Percentiles rank a stretch among this genome's conserved stretches.
Conservation (phyloP, 2,329 filamentous ascomycete species). For the Botryotinia narcissicola region DNA sequence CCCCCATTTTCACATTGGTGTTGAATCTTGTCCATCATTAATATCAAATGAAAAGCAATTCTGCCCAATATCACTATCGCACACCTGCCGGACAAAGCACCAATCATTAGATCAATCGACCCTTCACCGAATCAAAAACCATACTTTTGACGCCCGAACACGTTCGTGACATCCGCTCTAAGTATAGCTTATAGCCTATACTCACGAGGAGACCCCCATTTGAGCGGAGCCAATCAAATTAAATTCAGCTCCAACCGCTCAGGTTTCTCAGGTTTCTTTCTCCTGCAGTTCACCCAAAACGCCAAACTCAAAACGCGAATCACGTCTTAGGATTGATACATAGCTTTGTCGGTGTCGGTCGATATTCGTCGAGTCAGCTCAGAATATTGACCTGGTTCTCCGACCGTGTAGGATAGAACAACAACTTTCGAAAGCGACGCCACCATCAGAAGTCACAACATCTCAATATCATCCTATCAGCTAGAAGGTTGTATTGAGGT, state of each 20-base stretch:
- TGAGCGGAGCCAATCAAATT: conserved; percentile 27
- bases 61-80: conserved; percentile 8
- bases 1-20: conserved; percentile 13
- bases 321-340: conserved; percentile 24
- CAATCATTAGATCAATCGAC: conserved; percentile 9
- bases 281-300: conserved; percentile 26
- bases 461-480: conserved; percentile 1
- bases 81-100: conserved; percentile 8
- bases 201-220: conserved; percentile 19
- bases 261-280: conserved; percentile 19
- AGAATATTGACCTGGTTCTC: neutral
- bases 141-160: conserved; percentile 20
- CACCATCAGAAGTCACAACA: neutral
- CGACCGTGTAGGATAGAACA: neutral
- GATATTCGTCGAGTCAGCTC: neutral
- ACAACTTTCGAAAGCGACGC: conserved; percentile 1
- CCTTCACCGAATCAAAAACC: conserved; percentile 12
- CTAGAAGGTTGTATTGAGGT: neutral
- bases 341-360: neutral
- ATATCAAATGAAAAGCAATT: conserved; percentile 14
- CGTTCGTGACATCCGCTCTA: conserved; percentile 29
- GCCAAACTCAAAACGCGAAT: conserved; percentile 31
- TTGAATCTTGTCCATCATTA: neutral
- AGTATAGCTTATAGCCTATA: conserved; percentile 30
- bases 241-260: conserved; percentile 24